Conservation (phyloP, 306 rosid genomes). For the Senna siamea region DNA sequence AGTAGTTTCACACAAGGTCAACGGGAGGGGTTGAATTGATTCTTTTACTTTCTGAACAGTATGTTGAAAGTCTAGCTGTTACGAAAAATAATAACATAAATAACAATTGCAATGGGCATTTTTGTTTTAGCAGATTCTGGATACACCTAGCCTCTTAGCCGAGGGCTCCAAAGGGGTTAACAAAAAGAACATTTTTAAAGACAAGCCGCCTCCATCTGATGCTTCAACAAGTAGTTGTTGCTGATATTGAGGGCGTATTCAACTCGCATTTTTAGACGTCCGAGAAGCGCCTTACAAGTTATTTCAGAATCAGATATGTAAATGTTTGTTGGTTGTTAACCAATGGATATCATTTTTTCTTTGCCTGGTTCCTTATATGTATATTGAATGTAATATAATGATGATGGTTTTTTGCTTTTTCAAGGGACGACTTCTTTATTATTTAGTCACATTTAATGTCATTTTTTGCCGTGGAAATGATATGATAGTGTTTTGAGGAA, state of each 20-base stretch:
- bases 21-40: neutral
- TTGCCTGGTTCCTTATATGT: slow-evolving; percentile 32
- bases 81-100: slow-evolving; percentile 12
- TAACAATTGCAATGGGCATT: slow-evolving; percentile 17
- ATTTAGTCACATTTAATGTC: slow-evolving; percentile 26
- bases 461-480: slow-evolving; percentile 12
- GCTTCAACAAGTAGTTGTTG: slow-evolving; percentile 78
- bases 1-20: neutral
- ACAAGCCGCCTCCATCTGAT: slow-evolving; percentile 57
- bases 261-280: slow-evolving; percentile 35
- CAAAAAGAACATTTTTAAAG: slow-evolving; percentile 80
- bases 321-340: slow-evolving; percentile 32
- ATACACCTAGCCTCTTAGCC: slow-evolving; percentile 89
- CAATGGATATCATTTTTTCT: slow-evolving; percentile 16
- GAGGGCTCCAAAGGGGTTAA: slow-evolving; percentile 82
- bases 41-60: neutral
- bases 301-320: slow-evolving; percentile 32
- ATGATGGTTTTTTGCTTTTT: slow-evolving; percentile 25
- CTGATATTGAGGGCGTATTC: slow-evolving; percentile 48
- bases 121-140: slow-evolving; percentile 69
- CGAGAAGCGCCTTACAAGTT: slow-evolving; percentile 29
- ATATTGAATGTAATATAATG: slow-evolving; percentile 40
- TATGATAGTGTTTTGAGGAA: slow-evolving; percentile 19
- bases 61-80: neutral
- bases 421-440: slow-evolving; percentile 10